These are phyloP conservation scores for Sugiyamaella xylanicola DNA, from an alignment of 1,139 yeast species.

Conservation along the genomic window DNA sequence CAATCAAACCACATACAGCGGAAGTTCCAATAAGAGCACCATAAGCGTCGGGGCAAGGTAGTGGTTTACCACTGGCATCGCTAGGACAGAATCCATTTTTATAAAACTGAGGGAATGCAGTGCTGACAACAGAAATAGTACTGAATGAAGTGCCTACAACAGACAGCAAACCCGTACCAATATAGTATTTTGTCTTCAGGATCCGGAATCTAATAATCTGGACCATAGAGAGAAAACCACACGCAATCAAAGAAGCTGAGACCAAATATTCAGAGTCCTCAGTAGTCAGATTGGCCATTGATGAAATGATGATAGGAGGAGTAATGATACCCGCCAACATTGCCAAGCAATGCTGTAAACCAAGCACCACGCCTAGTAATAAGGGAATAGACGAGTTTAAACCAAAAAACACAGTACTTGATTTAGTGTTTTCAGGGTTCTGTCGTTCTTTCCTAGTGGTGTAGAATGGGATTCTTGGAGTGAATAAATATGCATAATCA, in stretches of 20 bases:
- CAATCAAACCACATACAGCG: slow-evolving; percentile 72
- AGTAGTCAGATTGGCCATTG: slow-evolving; percentile 57
- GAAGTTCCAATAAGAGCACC: slow-evolving; percentile 84
- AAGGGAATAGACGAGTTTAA: slow-evolving; percentile 78
- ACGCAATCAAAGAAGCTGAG: slow-evolving; percentile 70
- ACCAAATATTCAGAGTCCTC: slow-evolving; percentile 68
- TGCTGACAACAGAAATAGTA: slow-evolving; percentile 75
- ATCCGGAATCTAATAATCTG: slow-evolving; percentile 84
- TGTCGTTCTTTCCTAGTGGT: slow-evolving; percentile 42
- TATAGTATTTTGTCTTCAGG: slow-evolving; percentile 66
- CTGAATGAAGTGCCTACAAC: slow-evolving; percentile 92
- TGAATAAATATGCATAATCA: slow-evolving; percentile 74
- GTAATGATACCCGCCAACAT: slow-evolving; percentile 90
- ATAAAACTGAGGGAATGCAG: slow-evolving; percentile 82
- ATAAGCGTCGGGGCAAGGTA: slow-evolving; percentile 87
- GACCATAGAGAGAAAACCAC: slow-evolving; percentile 70
- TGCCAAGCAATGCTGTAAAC: slow-evolving; percentile 83
- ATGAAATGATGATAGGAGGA: slow-evolving; percentile 75
- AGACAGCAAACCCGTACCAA: slow-evolving; percentile 85
- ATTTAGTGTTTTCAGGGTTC: slow-evolving; percentile 45
- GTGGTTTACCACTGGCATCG: slow-evolving; percentile 58
- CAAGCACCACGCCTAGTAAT: slow-evolving; percentile 70
- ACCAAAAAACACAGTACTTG: slow-evolving; percentile 73
- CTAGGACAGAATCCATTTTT: slow-evolving; percentile 65
- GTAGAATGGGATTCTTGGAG: slow-evolving; percentile 71